Base-by-base conservation (phyloP, 1,139 yeast species). In the Torulaspora pretoriensis region DNA sequence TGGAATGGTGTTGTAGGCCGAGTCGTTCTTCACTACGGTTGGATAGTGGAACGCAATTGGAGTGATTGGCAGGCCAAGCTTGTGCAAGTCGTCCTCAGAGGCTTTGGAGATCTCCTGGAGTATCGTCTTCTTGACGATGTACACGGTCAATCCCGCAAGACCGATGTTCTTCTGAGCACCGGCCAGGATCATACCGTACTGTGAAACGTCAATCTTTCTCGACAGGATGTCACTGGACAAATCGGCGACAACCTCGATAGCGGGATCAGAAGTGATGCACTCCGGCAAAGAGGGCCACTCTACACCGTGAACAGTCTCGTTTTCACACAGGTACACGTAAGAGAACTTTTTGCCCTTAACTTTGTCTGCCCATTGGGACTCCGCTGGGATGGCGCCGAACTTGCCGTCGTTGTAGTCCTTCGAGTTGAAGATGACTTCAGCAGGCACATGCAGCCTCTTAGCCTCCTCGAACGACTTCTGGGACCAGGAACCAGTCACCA, bases 161-260 rank as follows among this genome's bases (percentile, higher is more conserved):
- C 98, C 98, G 61, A 92, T 88, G 65, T 92, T 92, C 70, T 92
- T 92, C 69, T 92, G 98, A 14, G 97, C 98, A 49, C 98, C 98
- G n/a, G 94, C 95, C 80, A 82, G 77, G 50, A 92, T 81, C 35
- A 89, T 71, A 42, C 97, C 97, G 61, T 80, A 90, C 65, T 85
- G 82, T 47, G 87, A 73, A 38, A 92, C 83, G 59, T 92, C 96
- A 38, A 92, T 65, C 55, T 77, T 70, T 57, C 86, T 83, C 19
- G 96, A 87, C 54, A 92, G 73, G 61, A 92, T 83, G 67, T 92
- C 88, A 39, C 97, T 90, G 0, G 97, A 89, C 83, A 90, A 81
- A 65, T 92, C 98, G 22, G 96, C 92, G 9, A 89, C 96, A 52
- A 90, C 69, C 63, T 85, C 95, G 37, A 84, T 83, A 26, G 73